Evolutionary conservation across 2,329 filamentous ascomycete species (phyloP), one percentile per base, ranked within the genome.

Genomic region (Hypoxylon sp.): DNA sequence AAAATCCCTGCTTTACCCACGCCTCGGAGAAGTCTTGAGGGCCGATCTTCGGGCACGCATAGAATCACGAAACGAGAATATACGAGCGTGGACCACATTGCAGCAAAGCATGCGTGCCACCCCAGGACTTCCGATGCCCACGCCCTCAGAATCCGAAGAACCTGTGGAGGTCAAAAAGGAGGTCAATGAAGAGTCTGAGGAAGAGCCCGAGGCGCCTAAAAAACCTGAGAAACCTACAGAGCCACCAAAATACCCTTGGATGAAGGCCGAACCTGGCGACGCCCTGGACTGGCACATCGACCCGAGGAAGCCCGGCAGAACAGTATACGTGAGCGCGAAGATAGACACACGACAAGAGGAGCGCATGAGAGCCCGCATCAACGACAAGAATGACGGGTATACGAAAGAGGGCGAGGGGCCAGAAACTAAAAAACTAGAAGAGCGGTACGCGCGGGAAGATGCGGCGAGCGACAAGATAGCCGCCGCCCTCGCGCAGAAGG

Each of bases 271-370:
- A 21, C 8, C 15, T 3, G 17, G 19, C 4, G 39, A 44, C 31
- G 6, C 7, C 29, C 1, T 8, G 5, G 13, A 7, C 6, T 52
- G n/a, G 31, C 3, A 48, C 47, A 6, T 66, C 17, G 13, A 54
- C 4, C 19, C 35, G 19, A 13, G 19, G 19, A 35, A 24, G 3
- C 42, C 55, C 1, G 6, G 7, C 0, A 29, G 3, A 50, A 39
- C 47, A 0, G 54, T 68, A 2, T 60, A 37, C 48, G 10, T 44
- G 5, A 31, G 57, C 21, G 46, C 63, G 13, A 17, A 19, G 10
- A 13, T 10, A 3, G 51, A 63, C 17, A 3, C 6, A 29, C 52
- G 35, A 21, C 52, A 48, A 3, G 52, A 46, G 13, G 60, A 58
- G 11, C 29, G 32, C 2, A n/a, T 24, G 0, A 24, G 31, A 27